A percentile compares a stretch with the other conserved stretches of the same genome.
These are phyloP conservation scores for Cutaneotrichosporon mucoides DNA, from an alignment of 1,284 basidiomycete genomes.

Conservation along the genomic window DNA sequence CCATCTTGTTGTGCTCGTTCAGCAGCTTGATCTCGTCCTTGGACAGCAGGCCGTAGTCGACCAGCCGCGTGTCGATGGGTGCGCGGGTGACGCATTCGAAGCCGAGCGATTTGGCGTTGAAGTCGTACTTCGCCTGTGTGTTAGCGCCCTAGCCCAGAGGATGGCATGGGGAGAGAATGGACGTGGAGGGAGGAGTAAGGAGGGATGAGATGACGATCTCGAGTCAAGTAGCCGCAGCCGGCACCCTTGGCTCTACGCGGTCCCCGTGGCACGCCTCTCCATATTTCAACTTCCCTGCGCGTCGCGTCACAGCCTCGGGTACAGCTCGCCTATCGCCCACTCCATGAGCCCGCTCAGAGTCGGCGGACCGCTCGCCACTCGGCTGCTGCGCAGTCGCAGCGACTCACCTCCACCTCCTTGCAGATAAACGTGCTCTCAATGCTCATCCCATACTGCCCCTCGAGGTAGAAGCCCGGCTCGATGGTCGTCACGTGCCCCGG, in stretches of 20 bases:
- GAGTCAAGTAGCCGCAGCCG: too few relatives aligned
- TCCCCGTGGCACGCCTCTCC: too few relatives aligned
- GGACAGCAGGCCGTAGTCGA: constrained; percentile 75
- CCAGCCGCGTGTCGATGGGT: constrained; percentile 87
- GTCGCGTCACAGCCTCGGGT: too few relatives aligned
- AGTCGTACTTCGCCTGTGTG: constrained; percentile 49
- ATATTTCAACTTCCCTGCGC: too few relatives aligned
- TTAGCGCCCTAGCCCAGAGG: not conserved
- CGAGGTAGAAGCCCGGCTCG: constrained; percentile 60
- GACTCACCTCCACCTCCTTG: constrained; percentile 55
- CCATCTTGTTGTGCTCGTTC: constrained; percentile 83
- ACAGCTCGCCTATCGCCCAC: too few relatives aligned
- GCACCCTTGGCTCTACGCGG: too few relatives aligned
- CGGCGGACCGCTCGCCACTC: too few relatives aligned
- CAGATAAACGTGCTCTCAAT: constrained; percentile 80
- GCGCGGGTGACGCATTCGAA: constrained; percentile 87
- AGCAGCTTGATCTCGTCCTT: constrained; percentile 86
- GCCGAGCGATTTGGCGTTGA: constrained; percentile 72
- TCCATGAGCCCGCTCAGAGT: too few relatives aligned
- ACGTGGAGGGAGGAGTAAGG: constrained; percentile 42
- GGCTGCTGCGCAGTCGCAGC: too few relatives aligned
- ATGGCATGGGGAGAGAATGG: too few relatives aligned
- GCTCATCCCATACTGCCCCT: constrained; percentile 80
- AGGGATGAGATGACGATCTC: too few relatives aligned
- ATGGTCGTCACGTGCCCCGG: constrained; percentile 85